phyloP scores from a whole-genome alignment of 2,329 filamentous ascomycete genomes.

The Pseudocercospora ulei region DNA sequence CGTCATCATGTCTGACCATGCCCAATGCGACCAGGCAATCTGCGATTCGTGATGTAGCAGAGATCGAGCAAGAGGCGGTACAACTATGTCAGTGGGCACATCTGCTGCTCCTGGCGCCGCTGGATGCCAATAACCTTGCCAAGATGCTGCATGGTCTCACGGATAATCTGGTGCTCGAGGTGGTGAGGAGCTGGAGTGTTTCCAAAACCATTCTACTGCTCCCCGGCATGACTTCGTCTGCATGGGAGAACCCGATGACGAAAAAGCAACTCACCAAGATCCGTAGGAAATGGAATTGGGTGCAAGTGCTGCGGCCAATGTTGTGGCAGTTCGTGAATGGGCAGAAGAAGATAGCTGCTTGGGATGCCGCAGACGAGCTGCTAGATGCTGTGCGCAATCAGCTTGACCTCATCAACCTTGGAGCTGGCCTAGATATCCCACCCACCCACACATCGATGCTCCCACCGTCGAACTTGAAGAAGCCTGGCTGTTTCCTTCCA shows the following conservation, averaged over 20 bases:
- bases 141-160: slow-evolving; percentile 81
- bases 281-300: slow-evolving; percentile 74
- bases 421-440: slow-evolving; percentile 54
- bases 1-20: slow-evolving; percentile 29
- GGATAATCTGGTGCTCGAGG: slow-evolving; percentile 68
- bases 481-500: slow-evolving; percentile 48
- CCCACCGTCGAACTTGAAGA: slow-evolving; percentile 26
- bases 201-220: slow-evolving; percentile 76
- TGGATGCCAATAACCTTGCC: slow-evolving; percentile 73
- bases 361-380: slow-evolving; percentile 58
- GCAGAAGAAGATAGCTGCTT: slow-evolving; percentile 44
- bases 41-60: slow-evolving; percentile 22
- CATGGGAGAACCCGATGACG: slow-evolving; percentile 86
- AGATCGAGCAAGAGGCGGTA: slow-evolving; percentile 41
- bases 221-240: slow-evolving; percentile 76
- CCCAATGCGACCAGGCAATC: slow-evolving; percentile 27
- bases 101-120: slow-evolving; percentile 70
- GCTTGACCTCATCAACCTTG: slow-evolving; percentile 63
- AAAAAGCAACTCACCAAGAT: slow-evolving; percentile 80
- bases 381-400: slow-evolving; percentile 66
- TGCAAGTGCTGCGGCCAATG: slow-evolving; percentile 69
- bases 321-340: slow-evolving; percentile 61
- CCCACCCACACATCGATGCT: slow-evolving; percentile 32
- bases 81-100: slow-evolving; percentile 81
- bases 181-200: slow-evolving; percentile 76